These are phyloP conservation scores for Camelina hispida DNA, from an alignment of 345 rosid genomes.

Conservation along the genomic window DNA sequence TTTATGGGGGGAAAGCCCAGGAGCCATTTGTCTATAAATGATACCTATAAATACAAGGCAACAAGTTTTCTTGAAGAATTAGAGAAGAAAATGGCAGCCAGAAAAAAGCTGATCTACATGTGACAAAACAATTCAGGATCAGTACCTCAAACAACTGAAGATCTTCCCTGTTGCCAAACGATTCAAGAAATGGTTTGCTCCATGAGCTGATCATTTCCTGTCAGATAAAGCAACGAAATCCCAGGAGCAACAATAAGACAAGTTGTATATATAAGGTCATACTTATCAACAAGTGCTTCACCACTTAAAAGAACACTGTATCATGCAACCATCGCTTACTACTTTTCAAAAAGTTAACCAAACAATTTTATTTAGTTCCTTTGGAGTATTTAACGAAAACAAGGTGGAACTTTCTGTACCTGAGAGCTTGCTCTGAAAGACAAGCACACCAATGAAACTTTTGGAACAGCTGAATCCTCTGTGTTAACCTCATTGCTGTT, in stretches of 20 bases:
- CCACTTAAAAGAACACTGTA: not conserved
- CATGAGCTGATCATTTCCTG: slow-evolving; percentile 88
- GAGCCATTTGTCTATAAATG: slow-evolving; percentile 85
- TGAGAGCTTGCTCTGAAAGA: slow-evolving; percentile 83
- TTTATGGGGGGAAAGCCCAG: slow-evolving; percentile 66
- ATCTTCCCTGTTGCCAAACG: slow-evolving; percentile 59
- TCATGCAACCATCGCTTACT: not conserved
- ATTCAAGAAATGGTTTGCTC: slow-evolving; percentile 71
- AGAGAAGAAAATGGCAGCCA: slow-evolving; percentile 5
- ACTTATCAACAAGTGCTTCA: slow-evolving; percentile 8
- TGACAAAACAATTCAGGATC: slow-evolving; percentile 9
- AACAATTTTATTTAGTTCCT: not conserved
- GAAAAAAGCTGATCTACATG: slow-evolving; percentile 4
- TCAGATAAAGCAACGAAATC: slow-evolving; percentile 25
- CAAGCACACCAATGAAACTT: slow-evolving; percentile 74
- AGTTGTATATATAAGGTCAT: not conserved
- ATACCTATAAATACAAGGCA: slow-evolving; percentile 58
- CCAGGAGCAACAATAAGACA: slow-evolving; percentile 2
- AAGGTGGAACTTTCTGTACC: slow-evolving; percentile 49
- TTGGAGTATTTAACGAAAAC: not conserved
- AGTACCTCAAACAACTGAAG: slow-evolving; percentile 82
- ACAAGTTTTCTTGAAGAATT: not conserved
- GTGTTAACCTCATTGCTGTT: slow-evolving; percentile 42
- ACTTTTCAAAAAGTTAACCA: not conserved
- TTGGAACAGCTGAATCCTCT: slow-evolving; percentile 47